Evolutionary conservation across 2,329 filamentous ascomycete species (phyloP), one percentile per base, ranked within the genome.

Genomic region (Fusarium sp.): DNA sequence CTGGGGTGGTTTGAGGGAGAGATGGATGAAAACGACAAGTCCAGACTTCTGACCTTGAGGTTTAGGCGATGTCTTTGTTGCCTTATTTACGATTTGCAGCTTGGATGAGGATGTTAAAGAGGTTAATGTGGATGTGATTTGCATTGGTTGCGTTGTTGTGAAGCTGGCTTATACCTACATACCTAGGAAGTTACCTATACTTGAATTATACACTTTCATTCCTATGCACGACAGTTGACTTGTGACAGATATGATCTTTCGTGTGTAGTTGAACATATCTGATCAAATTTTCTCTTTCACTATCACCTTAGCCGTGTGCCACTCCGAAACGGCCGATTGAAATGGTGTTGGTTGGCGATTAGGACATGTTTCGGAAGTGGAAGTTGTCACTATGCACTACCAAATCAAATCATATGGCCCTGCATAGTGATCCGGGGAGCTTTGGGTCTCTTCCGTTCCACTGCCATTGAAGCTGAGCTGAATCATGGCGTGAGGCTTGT

Each of bases 21-120:
- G 47, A 54, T 46, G 42, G 56, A 61, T 59, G 59, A 44, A 67
- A 68, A 42, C 41, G 53, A 55, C 29, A 47, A 60, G 58, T 42
- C 23, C 35, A 47, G 35, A 13, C 21, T 29, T 44, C 26, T 44
- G 33, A 37, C 37, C 21, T 48, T 35, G 28, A 35, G 61, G 24
- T 58, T 55, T n/a, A 35, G 26, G 35, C n/a, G 26, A 26, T 52
- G 20, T 39, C 48, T 23, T 33, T 52, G 47, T 38, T 54, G 38
- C 26, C 37, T 37, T 38, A 13, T 41, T 42, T 31, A 43, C 38
- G 20, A 42, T 52, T 18, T 29, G 8, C 29, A 8, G 38, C 9
- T 46, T 13, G 23, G 26, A 39, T 33, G 44, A 37, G 52, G 46
- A 42, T 48, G 33, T 24, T 53, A 53, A 42, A 44, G 16, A 16